Evolutionary conservation across 352 stramenopile genomes (phyloP).

Genomic region (Pythium pyrilobum): DNA sequence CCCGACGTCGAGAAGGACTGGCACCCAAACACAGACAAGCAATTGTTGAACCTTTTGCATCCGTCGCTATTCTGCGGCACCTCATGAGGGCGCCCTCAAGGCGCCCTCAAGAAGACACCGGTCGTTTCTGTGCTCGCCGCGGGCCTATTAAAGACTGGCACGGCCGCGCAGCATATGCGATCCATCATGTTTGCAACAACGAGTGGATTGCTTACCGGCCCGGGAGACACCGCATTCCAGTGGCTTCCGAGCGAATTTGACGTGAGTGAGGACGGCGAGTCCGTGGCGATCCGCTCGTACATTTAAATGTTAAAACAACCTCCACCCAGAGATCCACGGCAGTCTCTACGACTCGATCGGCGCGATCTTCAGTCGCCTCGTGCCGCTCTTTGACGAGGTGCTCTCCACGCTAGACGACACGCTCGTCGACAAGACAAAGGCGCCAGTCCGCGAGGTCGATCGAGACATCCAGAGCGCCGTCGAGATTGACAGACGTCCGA

Average conservation of each 20-base stretch:
- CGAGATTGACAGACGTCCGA: not conserved
- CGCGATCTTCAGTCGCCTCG: slow-evolving; percentile 15
- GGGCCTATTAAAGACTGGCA: not conserved
- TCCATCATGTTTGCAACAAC: slow-evolving; percentile 17
- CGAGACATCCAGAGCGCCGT: not conserved
- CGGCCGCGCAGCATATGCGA: slow-evolving; percentile 26
- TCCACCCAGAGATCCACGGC: slow-evolving; percentile 17
- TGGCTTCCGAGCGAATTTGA: slow-evolving; percentile 23
- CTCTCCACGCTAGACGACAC: slow-evolving; percentile 12
- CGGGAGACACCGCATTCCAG: slow-evolving; percentile 23
- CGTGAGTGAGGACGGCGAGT: slow-evolving; percentile 16
- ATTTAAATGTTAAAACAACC: slow-evolving; percentile 42
- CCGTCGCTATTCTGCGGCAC: slow-evolving; percentile 58
- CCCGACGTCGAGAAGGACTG: slow-evolving; percentile 41
- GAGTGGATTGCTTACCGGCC: not conserved
- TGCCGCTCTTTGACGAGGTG: slow-evolving; percentile 26
- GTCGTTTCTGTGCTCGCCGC: not conserved
- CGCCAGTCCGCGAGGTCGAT: not conserved
- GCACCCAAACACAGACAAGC: slow-evolving; percentile 34
- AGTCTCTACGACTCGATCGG: slow-evolving; percentile 19
- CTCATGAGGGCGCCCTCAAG: slow-evolving; percentile 26
- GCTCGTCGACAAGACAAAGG: too few relatives aligned
- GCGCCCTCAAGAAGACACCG: not conserved
- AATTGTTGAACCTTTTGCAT: slow-evolving; percentile 55
- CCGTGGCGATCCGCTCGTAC: slow-evolving; percentile 14